These are phyloP conservation scores for Acrodontium crateriforme DNA, from an alignment of 2,329 filamentous ascomycete genomes.

Conservation along the genomic window DNA sequence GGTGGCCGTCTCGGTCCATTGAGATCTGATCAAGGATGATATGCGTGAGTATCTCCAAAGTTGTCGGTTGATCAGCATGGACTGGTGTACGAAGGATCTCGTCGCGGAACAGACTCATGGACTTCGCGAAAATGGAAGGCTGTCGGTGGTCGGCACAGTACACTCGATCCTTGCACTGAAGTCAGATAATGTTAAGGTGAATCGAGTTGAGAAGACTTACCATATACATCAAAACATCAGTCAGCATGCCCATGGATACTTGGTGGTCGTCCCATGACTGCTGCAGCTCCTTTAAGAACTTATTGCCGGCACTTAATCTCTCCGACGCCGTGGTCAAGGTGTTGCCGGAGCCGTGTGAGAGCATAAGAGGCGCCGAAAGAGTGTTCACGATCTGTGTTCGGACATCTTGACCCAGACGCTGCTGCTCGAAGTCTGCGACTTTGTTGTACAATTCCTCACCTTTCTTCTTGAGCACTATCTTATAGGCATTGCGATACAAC, in stretches of 20 bases:
- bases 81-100: constrained; percentile 57
- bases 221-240: constrained; percentile 90
- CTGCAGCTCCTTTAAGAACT: constrained; percentile 63
- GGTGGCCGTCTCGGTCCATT: constrained; percentile 81
- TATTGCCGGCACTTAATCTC: constrained; percentile 65
- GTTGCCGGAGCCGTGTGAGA: constrained; percentile 24
- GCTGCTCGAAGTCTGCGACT: constrained; percentile 67
- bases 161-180: constrained; percentile 52
- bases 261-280: constrained; percentile 80
- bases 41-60: constrained; percentile 63
- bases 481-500: constrained; percentile 86
- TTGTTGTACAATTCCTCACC: constrained; percentile 67
- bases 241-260: constrained; percentile 88
- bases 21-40: constrained; percentile 83
- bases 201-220: constrained; percentile 25
- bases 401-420: constrained; percentile 66
- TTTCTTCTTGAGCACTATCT: constrained; percentile 80
- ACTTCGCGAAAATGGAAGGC: constrained; percentile 68
- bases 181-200: background rate
- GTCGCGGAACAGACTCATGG: constrained; percentile 81
- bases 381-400: constrained; percentile 55
- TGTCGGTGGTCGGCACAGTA: constrained; percentile 59
- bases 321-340: constrained; percentile 55
- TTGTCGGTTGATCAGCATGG: constrained; percentile 30
- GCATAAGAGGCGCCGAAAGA: constrained; percentile 56